A percentile compares a stretch with the other conserved stretches of the same genome.
These are phyloP conservation scores for Phylloporus rhodoxanthus DNA, from an alignment of 768 basidiomycete genomes.

Conservation along the genomic window DNA sequence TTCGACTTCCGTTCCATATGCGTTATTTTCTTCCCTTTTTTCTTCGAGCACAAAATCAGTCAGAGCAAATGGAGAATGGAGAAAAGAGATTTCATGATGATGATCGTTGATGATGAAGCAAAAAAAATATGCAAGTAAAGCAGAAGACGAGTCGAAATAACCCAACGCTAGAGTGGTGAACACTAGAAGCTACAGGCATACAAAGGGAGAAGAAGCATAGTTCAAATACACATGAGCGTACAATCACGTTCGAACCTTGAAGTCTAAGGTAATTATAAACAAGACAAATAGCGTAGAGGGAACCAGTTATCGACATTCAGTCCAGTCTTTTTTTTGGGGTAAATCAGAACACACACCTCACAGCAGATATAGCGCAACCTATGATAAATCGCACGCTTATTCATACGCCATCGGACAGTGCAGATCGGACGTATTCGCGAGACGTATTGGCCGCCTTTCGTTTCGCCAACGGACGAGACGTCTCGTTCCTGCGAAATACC, in stretches of 20 bases:
- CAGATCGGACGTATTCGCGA: constrained; percentile 25
- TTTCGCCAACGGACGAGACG: constrained; percentile 34
- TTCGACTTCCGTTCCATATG: constrained; percentile 18
- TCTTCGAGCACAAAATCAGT: constrained; percentile 13
- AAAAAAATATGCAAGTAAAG: constrained; percentile 5
- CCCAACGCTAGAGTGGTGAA: constrained; percentile 4
- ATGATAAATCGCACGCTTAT: constrained; percentile 5
- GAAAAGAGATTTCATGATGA: not conserved
- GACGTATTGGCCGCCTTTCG: constrained; percentile 22
- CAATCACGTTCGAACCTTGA: constrained; percentile 15
- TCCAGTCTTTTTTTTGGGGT: constrained; percentile 12
- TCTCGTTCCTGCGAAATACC: constrained; percentile 40
- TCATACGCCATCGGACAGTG: constrained; percentile 24
- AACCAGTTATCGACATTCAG: constrained; percentile 15
- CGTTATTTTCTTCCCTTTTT: constrained; percentile 4
- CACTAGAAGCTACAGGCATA: constrained; percentile 28
- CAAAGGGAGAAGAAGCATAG: constrained; percentile 22
- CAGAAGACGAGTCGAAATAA: not conserved
- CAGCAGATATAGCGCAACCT: constrained; percentile 9
- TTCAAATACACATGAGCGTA: constrained; percentile 25
- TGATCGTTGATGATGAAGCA: constrained; percentile 8
- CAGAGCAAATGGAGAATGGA: not conserved
- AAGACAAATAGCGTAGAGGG: constrained; percentile 9
- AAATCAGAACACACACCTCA: constrained; percentile 22
- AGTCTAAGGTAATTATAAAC: constrained; percentile 14